phyloP scores from a whole-genome alignment of 2,329 filamentous ascomycete species.

The Phialophora expanda region DNA sequence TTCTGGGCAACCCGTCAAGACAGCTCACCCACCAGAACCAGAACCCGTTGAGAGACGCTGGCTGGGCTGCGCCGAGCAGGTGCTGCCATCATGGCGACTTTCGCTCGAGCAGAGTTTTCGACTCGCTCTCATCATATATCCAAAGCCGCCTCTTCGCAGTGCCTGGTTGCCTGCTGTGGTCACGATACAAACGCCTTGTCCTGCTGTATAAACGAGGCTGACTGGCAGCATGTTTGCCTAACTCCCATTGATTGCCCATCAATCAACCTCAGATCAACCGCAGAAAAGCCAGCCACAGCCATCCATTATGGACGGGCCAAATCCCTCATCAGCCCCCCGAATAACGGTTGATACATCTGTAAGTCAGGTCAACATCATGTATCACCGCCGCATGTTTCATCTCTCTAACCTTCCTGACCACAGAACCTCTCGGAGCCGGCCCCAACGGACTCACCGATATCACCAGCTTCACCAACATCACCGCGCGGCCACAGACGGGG shows the following conservation, averaged over 20 bases:
- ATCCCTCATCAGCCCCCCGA: constrained; percentile 27
- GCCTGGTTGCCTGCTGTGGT: background rate
- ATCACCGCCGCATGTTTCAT: constrained; percentile 21
- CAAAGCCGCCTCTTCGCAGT: background rate
- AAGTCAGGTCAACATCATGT: constrained; percentile 14
- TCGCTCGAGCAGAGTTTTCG: constrained; percentile 11
- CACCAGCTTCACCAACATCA: constrained; percentile 22
- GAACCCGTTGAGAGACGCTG: constrained; percentile 1
- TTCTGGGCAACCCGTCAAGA: constrained; percentile 19
- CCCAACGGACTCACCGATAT: constrained; percentile 20
- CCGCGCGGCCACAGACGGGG: constrained; percentile 26
- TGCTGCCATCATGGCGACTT: constrained; percentile 3
- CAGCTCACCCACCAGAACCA: constrained; percentile 12
- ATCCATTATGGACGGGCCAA: constrained; percentile 30
- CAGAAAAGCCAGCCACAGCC: constrained; percentile 13
- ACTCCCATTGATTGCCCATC: background rate
- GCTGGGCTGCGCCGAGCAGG: background rate
- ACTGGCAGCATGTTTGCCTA: constrained; percentile 1
- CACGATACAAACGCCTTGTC: background rate
- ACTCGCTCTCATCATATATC: constrained; percentile 3
- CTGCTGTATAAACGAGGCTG: constrained; percentile 10
- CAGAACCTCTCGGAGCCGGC: constrained; percentile 31
- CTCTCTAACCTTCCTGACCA: constrained; percentile 14
- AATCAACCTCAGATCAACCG: background rate
- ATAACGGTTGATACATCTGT: constrained; percentile 40